Evolutionary conservation across 257 asterid species (phyloP).

Genomic region (Salvia splendens): DNA sequence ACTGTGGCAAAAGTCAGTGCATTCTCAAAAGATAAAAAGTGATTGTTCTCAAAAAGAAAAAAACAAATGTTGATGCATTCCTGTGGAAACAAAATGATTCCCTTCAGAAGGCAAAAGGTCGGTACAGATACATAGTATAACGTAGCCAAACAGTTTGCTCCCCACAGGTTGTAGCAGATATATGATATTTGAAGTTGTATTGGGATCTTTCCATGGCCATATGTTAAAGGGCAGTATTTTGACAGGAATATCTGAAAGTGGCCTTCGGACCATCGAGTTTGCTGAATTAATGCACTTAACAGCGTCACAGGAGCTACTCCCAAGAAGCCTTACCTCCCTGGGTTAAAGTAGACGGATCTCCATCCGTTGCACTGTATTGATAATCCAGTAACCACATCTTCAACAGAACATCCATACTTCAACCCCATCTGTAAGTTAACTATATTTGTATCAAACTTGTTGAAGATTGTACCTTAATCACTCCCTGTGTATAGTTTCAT

Average conservation of each 20-base stretch:
- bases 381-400: slow-evolving; percentile 19
- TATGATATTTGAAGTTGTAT: slow-evolving; percentile 16
- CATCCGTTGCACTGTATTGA: slow-evolving; percentile 16
- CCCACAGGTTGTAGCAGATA: slow-evolving; percentile 25
- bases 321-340: slow-evolving; percentile 14
- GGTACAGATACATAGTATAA: slow-evolving; percentile 13
- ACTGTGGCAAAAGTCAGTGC: slow-evolving; percentile 14
- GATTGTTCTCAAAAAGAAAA: neutral
- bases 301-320: slow-evolving; percentile 16
- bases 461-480: neutral
- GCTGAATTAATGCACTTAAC: slow-evolving; percentile 11
- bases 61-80: neutral
- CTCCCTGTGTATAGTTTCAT: neutral
- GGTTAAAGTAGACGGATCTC: slow-evolving; percentile 14
- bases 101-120: neutral
- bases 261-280: slow-evolving; percentile 24
- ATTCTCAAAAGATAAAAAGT: neutral
- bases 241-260: slow-evolving; percentile 17
- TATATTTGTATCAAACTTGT: neutral
- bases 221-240: slow-evolving; percentile 18
- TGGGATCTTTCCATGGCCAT: slow-evolving; percentile 23
- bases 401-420: slow-evolving; percentile 23
- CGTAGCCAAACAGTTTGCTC: slow-evolving; percentile 26
- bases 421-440: slow-evolving; percentile 15
- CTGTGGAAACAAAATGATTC: slow-evolving; percentile 21